Base-by-base conservation (phyloP, 1,284 basidiomycete genomes). In the Marasmius tenuissimus region DNA sequence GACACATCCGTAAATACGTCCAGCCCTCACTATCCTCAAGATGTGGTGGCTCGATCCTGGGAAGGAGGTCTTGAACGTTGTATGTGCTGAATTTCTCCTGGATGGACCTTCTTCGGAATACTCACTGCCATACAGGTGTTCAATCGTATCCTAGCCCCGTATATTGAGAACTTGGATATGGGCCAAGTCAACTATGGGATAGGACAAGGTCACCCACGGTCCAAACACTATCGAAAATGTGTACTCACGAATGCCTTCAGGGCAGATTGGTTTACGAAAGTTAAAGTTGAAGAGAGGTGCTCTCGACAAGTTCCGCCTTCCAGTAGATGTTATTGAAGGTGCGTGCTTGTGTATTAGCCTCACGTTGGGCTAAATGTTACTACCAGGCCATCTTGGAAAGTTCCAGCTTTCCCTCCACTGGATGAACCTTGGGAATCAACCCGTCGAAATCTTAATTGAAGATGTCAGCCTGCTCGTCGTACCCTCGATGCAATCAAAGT, bases 301-400 rank as follows among this genome's bases (percentile, higher is more conserved):
- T 0, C 81, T 99, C 61, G 97, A 99, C 77, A 96, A 98, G 74
- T 97, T 99, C 73, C 86, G 94, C 61, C 81, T 99, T 18, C 98
- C 98, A 0, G 90, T 99, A 4, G 96, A 99, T 78, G 96, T 99
- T 35, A 81, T 95, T 20, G 95, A 99, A 81, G 97, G 93, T 91
- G 67, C 38, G 73, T 64, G 10, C 39, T 18, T 53, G 57, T 12
- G 57, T 58, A 54, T 51, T 55, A 20, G 58, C 38, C 37, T 48
- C 27, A 47, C 37, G 42, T 62, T 60, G 57, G 59, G 18, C 49
- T 53, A 35, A 62, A 27, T 45, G 10, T 54, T 33, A 52, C 48
- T 48, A 16, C n/a, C 64, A 95, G 93, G 96, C 47, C 90, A 97
- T 76, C 85, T 99, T 56, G 97, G 97, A 47, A 94, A 89, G 67